Conservation (phyloP, 331 rosid species). For the Quercus lobata region DNA sequence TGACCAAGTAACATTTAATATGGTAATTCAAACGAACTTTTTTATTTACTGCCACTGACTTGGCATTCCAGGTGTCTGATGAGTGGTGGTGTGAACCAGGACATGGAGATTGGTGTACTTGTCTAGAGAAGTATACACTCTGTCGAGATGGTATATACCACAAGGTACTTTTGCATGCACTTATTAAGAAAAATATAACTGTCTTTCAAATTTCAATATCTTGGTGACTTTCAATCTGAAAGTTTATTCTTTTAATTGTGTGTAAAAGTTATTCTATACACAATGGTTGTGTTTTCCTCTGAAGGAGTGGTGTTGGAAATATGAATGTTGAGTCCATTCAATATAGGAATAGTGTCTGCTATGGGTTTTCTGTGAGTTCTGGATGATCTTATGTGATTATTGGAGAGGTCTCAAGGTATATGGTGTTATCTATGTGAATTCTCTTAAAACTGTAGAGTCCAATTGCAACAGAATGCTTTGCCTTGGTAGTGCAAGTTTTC, state of each 20-base stretch:
- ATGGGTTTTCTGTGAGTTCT: not conserved
- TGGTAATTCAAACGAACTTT: constrained; percentile 11
- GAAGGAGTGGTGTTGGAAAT: constrained; percentile 6
- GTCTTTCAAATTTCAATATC: not conserved
- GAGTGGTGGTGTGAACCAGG: constrained; percentile 99
- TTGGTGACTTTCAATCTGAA: not conserved
- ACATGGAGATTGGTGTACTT: constrained; percentile 94
- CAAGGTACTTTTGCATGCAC: constrained; percentile 53
- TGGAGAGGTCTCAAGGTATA: not conserved
- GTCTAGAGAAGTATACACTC: constrained; percentile 80
- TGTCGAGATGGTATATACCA: constrained; percentile 97
- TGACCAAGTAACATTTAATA: constrained; percentile 4
- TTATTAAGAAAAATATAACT: constrained; percentile 15
- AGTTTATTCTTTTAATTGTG: not conserved
- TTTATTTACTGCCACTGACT: constrained; percentile 14
- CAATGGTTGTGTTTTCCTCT: constrained; percentile 5
- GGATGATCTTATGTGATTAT: not conserved
- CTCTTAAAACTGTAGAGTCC: not conserved
- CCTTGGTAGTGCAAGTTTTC: not conserved
- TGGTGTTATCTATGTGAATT: not conserved
- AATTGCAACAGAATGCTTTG: not conserved
- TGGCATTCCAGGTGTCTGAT: constrained; percentile 64
- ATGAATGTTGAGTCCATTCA: not conserved
- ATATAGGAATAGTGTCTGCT: not conserved
- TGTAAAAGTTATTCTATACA: not conserved